Evolutionary conservation across 1,284 basidiomycete species (phyloP).

Genomic region (Wallemia mellicola): DNA sequence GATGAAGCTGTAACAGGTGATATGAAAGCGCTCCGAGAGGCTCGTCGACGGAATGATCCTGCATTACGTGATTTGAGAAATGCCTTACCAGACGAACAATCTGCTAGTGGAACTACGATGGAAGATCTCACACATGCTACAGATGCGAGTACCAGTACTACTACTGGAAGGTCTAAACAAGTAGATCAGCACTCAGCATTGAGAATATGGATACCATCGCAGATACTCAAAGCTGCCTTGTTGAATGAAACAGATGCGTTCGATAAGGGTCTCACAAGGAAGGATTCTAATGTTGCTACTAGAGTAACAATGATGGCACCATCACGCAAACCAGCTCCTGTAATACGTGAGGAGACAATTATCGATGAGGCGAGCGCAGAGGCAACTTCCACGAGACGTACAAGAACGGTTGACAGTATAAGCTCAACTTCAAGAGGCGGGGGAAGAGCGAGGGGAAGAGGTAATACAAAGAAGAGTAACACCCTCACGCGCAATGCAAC

Average conservation of each 20-base stretch:
- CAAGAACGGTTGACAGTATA: neutral
- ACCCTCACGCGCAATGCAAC: neutral
- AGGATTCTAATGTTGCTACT: neutral
- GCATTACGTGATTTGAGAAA: neutral
- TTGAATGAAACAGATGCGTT: neutral
- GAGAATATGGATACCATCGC: neutral
- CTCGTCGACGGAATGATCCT: neutral
- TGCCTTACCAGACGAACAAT: neutral
- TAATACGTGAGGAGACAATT: neutral
- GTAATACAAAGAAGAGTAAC: neutral
- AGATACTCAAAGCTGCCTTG: neutral
- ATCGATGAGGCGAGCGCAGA: neutral
- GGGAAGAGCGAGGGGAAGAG: neutral
- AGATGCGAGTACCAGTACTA: neutral
- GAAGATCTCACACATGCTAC: neutral
- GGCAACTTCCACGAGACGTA: neutral
- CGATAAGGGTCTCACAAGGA: neutral
- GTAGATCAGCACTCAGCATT: neutral
- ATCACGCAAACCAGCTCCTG: neutral
- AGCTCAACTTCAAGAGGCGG: neutral
- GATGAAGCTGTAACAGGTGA: neutral
- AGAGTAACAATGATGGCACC: neutral
- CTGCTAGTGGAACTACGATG: neutral
- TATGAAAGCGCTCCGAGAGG: neutral
- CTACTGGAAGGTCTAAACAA: neutral